Percentiles rank a stretch among this genome's conserved stretches.
Evolutionary conservation across 305 asterid species (phyloP).

Genomic region (Stenogyne calaminthoides): DNA sequence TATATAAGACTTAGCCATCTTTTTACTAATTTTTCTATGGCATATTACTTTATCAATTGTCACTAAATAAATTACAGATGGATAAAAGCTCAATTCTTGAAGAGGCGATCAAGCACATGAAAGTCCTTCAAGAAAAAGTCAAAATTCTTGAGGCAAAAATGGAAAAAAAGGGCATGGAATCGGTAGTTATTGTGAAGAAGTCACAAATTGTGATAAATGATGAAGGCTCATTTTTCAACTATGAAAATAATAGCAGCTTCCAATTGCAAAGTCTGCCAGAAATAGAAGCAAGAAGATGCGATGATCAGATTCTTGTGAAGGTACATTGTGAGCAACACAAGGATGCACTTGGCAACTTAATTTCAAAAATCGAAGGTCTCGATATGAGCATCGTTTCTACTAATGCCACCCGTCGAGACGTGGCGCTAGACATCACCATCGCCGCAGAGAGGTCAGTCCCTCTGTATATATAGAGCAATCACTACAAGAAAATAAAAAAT

Average conservation of each 20-base stretch:
- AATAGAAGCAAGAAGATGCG: slow-evolving; percentile 46
- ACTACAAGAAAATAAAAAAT: too few relatives aligned
- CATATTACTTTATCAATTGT: too few relatives aligned
- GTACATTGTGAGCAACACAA: slow-evolving; percentile 41
- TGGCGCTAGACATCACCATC: slow-evolving; percentile 41
- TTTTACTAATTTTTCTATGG: too few relatives aligned
- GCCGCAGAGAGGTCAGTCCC: slow-evolving; percentile 33
- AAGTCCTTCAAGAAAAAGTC: slow-evolving; percentile 50
- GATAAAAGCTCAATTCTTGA: slow-evolving; percentile 64
- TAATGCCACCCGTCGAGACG: slow-evolving; percentile 37
- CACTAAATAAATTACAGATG: slow-evolving; percentile 33
- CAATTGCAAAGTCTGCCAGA: slow-evolving; percentile 39
- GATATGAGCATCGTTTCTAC: slow-evolving; percentile 37
- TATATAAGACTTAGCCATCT: too few relatives aligned
- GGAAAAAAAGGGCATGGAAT: slow-evolving; percentile 29
- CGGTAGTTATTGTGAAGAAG: slow-evolving; percentile 42
- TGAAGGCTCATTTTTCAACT: slow-evolving; percentile 39
- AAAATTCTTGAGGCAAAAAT: slow-evolving; percentile 47
- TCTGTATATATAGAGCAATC: background rate
- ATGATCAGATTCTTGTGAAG: slow-evolving; percentile 37
- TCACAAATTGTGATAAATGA: slow-evolving; percentile 39
- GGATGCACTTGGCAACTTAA: slow-evolving; percentile 35
- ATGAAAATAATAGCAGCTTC: slow-evolving; percentile 22
- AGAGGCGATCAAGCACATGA: slow-evolving; percentile 55
- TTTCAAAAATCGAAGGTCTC: slow-evolving; percentile 45